phyloP scores from a whole-genome alignment of 2,329 filamentous ascomycete genomes.

The Cordyceps tenuipes region DNA sequence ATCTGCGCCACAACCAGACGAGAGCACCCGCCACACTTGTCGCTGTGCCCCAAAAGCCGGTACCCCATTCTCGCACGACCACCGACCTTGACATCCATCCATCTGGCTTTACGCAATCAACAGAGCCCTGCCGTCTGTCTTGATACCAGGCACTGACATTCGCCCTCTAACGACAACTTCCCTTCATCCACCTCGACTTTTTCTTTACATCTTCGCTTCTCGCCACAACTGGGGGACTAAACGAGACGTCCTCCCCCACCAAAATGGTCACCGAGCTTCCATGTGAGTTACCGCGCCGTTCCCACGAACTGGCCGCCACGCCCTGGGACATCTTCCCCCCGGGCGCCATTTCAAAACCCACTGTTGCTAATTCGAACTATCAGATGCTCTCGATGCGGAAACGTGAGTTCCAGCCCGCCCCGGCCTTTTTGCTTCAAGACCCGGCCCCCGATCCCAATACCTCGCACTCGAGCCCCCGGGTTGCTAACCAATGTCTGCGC shows the following conservation, averaged over 20 bases:
- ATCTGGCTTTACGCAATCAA: not conserved
- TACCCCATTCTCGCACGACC: not conserved
- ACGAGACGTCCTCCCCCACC: constrained; percentile 3
- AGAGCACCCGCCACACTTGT: constrained; percentile 6
- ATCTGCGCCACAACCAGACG: constrained; percentile 7
- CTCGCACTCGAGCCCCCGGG: not conserved
- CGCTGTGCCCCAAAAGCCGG: not conserved
- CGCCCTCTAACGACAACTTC: no score
- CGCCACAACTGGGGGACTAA: not conserved
- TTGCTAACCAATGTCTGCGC: not conserved
- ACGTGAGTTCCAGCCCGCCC: constrained; percentile 48
- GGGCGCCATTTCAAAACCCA: not conserved
- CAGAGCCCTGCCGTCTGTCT: not conserved
- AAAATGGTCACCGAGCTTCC: constrained; percentile 41
- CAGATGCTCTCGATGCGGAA: constrained; percentile 96
- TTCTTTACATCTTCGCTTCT: not conserved
- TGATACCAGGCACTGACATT: not conserved
- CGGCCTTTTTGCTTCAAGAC: not conserved
- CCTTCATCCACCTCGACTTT: not conserved
- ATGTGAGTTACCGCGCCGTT: constrained; percentile 29
- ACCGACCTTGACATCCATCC: not conserved
- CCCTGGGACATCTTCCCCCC: not conserved
- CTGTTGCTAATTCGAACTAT: not conserved
- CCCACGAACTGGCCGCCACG: not conserved
- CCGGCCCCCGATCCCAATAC: not conserved